Evolutionary conservation across 257 asterid species (phyloP), one percentile per base, ranked within the genome.

Genomic region (Solanum rostratum): DNA sequence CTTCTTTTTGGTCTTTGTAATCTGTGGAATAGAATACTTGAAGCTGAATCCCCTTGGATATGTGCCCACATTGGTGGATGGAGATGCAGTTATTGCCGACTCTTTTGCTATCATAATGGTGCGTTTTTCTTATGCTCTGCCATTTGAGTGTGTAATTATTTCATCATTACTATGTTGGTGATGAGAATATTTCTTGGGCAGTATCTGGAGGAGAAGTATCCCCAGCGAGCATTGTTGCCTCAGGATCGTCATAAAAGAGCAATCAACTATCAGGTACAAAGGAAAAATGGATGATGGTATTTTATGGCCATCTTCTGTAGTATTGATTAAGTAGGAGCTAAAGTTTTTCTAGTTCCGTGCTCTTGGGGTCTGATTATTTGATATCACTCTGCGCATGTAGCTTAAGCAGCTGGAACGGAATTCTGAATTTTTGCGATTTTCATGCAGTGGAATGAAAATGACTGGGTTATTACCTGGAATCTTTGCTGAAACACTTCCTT

Each of bases 191-290:
- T 83, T 81, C 43, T 57, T 68, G 33, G 89, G 87, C 88, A 96
- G 98, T 93, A 96, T 90, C 86, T 96, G 68, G 99, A 96, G 89
- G 97, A 94, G 90, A 96, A 92, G 90, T 94, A 89, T 88, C 99
- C 99, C 54, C 96, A 92, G 83, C 91, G 84, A 81, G 97, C 98
- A 7, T 88, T 96, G 93, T 87, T 96, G 87, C 99, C 99, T 3
- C 86, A 82, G 88, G 98, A 96, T 92, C 90, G 87, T 84, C 93
- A 90, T 89, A 87, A 74, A 82, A 92, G 86, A 85, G 95, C 93
- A 55, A 84, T 92, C 70, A 88, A 92, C 88, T 90, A 89, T 88
- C 95, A 93, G 97, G 97, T 93, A 78, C 66, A 55, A 19, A 43
- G 33, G 59, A 18, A 29, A 82, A 73, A 46, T 59, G 53, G 27